Conservation (phyloP, 352 stramenopile genomes). For the Lagenidium sp. region DNA sequence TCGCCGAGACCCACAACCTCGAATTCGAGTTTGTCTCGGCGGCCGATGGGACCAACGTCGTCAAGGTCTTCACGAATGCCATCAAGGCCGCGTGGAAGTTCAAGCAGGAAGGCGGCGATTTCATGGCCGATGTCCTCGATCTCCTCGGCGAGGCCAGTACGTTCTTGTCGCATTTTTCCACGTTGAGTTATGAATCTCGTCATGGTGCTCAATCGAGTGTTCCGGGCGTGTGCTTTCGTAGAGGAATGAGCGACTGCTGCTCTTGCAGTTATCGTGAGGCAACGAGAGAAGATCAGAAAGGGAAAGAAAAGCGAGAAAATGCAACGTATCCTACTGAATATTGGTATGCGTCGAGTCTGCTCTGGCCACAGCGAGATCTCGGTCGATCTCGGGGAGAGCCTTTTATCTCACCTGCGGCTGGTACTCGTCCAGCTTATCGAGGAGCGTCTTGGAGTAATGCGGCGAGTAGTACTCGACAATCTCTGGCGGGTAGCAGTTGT, state of each 20-base stretch:
- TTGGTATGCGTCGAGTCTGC: slow-evolving; percentile 1
- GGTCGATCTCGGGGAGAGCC: background rate
- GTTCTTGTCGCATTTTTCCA: no score
- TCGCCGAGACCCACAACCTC: slow-evolving; percentile 90
- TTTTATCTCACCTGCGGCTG: slow-evolving; percentile 79
- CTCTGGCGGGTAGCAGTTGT: slow-evolving; percentile 94
- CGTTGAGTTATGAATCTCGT: no score
- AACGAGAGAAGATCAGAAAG: background rate
- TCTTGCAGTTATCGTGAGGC: slow-evolving; percentile 2
- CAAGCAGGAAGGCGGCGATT: slow-evolving; percentile 87
- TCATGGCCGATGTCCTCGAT: slow-evolving; percentile 89
- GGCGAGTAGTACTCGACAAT: slow-evolving; percentile 96
- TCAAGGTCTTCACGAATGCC: slow-evolving; percentile 91
- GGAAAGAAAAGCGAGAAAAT: no score
- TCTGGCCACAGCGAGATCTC: no score
- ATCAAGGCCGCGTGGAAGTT: slow-evolving; percentile 81
- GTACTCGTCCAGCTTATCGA: slow-evolving; percentile 95
- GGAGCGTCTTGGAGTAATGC: slow-evolving; percentile 94
- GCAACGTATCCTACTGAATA: no score
- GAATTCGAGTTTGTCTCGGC: slow-evolving; percentile 93
- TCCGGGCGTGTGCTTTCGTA: background rate
- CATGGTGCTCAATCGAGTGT: no score
- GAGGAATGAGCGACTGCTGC: background rate
- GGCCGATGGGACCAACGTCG: slow-evolving; percentile 94
- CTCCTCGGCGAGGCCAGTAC: slow-evolving; percentile 72